Evolutionary conservation across 208 protist species (phyloP), one percentile per base, ranked within the genome.

Genomic region (Endotrypanum monterogeii): DNA sequence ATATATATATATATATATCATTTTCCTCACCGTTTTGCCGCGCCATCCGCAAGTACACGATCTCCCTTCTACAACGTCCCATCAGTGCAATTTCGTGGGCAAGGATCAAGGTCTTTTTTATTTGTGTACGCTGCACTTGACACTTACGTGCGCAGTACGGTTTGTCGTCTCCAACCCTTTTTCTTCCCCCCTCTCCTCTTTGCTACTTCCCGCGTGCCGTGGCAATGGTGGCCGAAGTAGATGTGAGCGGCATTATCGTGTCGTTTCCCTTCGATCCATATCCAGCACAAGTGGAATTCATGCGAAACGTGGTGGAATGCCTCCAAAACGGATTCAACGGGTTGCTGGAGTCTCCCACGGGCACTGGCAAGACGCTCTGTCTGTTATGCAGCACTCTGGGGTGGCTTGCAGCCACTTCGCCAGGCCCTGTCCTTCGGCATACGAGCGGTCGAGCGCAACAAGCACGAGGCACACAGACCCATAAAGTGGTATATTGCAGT

Each of bases 291-390:
- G 71, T 96, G 25, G 86, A 92, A 66, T 99, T 99, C 84, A 99
- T 99, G 98, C 84, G 84, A 18, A 84, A 84, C 70, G 96, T 99
- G 35, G 88, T 99, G 18, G 71, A 88, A 18, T 89, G 94, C n/a
- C 88, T 99, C 6, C 76, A 96, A 23, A 52, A 61, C 41, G 81
- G 92, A 18, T 37, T 68, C 23, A 95, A 99, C 85, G 98, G 97
- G 9, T 80, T 99, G 55, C 85, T 99, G 8, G 98, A 99, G 82
- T 98, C 91, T 9, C 98, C 98, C 1, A 99, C 98, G 1, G 98
- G 98, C 23, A 99, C 98, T 1, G 99, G 99, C 14, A 99, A 99
- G 81, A 99, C 98, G 11, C 81, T 99, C 14, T 98, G 94, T 71
- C 80, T 99, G 41, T 84, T 99, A n/a, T 99, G 98, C 74, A 89